Evolutionary conservation across 2,329 filamentous ascomycete genomes (phyloP), one percentile per base, ranked within the genome.

Genomic region (Septoria linicola): DNA sequence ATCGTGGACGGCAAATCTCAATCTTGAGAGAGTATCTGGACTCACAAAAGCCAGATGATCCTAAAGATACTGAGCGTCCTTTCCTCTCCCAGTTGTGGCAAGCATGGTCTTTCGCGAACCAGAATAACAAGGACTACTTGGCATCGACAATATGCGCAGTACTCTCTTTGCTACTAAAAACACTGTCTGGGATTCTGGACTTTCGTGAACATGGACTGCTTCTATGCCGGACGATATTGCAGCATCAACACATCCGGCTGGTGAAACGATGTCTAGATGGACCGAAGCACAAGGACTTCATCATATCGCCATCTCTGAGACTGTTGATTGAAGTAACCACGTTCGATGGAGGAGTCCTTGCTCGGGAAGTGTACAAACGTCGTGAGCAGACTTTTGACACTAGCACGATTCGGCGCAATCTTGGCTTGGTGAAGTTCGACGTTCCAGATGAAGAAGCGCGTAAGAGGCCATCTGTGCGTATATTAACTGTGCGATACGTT

Each of bases 301-400:
- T 97, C 52, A 91, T 96, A 54, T 93, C 89, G 2, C 92, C 93
- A 1, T 91, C 88, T 19, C 73, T 99, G 52, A 84, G 92, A 50
- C 74, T 99, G 44, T 78, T 99, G 53, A 88, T 85, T 44, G 92
- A 99, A 71, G 79, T 91, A n/a, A 82, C 89, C 13, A 83, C 79
- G 48, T 87, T 96, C 58, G 91, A 97, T 69, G 90, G 90, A 13
- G 95, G 93, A 11, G 81, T 83, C 35, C 78, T 90, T 49, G 89
- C 91, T 21, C 84, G 82, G 59, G 79, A 84, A 39, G 78, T 96
- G 27, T 95, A 95, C 67, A 80, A 86, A 45, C 54, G 59, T 10
- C 81, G 89, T 60, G 84, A 89, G 61, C 84, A 83, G 53, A 93
- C 89, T 0, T 85, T 95, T 34, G 75, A 78, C 47, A 63, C 69